Evolutionary conservation across 1,284 basidiomycete species (phyloP), one percentile per base, ranked within the genome.

Genomic region (Heliocybe sulcata): DNA sequence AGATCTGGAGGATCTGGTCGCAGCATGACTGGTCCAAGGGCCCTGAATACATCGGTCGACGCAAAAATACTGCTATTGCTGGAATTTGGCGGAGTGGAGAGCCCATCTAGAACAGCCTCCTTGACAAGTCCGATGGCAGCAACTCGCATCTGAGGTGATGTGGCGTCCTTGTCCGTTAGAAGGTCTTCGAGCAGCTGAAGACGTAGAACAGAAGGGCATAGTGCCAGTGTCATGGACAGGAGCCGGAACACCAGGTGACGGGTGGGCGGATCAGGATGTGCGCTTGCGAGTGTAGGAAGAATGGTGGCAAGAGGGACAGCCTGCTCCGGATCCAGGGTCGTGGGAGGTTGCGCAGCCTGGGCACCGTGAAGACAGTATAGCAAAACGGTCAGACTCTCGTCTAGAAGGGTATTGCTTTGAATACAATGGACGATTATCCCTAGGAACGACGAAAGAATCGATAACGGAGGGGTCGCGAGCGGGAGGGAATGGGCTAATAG

Each of bases 41-140:
- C 72, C 47, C 73, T 69, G 52, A 83, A 61, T 56, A 85, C 73
- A 22, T 69, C 58, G 0, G 76, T 70, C 2, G 77, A 77, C 1
- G 75, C 71, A 58, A 85, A 82, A 0, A 76, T 56, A 55, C 73
- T 74, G 9, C 69, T 64, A 38, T 59, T 56, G 16, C 64, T 52
- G 11, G 66, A 54, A 3, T 54, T 48, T 16, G 64, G 54, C 4
- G 54, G 16, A 23, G 45, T 10, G 9, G 56, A 35, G 9, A 88
- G 66, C 1, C 74, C 79, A 53, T 82, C 75, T 3, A 90, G 65
- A 1, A 83, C 69, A 0, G 80, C 78, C 54, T 88, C 85, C 64
- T 85, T 87, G 2, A 87, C 72, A 3, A 90, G 70, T 0, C 83
- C 82, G 1, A 90, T 72, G 0, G 82, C 77, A 0, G 87, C 83